phyloP scores from a whole-genome alignment of 495 filamentous ascomycete species.

The Penicillium arizonense region DNA sequence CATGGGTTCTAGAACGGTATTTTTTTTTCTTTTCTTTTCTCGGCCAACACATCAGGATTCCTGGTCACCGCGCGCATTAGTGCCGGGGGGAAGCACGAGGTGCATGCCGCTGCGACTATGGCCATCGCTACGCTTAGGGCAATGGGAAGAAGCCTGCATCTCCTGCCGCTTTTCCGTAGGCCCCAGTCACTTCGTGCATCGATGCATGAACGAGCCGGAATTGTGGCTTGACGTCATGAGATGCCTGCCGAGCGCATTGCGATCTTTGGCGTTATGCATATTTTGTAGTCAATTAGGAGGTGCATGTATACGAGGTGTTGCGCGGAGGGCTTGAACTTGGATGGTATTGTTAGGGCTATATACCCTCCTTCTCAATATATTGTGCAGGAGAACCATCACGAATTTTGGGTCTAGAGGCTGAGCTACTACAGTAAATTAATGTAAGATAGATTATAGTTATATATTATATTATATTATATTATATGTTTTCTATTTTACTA shows the following conservation, averaged over 20 bases:
- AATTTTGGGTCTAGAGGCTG: too few relatives aligned
- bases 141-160: background rate
- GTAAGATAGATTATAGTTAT: too few relatives aligned
- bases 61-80: conserved; percentile 2
- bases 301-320: too few relatives aligned
- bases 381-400: too few relatives aligned
- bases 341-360: too few relatives aligned
- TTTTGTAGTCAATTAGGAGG: background rate
- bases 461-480: too few relatives aligned
- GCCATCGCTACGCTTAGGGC: background rate
- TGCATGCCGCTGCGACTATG: conserved; percentile 8
- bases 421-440: too few relatives aligned
- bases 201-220: conserved; percentile 7
- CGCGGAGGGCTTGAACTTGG: too few relatives aligned
- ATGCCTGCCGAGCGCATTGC: conserved; percentile 5
- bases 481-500: too few relatives aligned
- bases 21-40: background rate
- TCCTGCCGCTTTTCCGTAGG: conserved; percentile 5
- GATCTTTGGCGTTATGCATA: conserved; percentile 8
- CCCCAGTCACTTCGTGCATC: background rate
- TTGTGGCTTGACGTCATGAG: conserved; percentile 8
- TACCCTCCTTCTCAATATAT: too few relatives aligned
- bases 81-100: conserved; percentile 9
- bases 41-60: background rate
- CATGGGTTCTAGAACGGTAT: conserved; percentile 5